Conservation (phyloP, 345 rosid genomes). For the Hibiscus syriacus region DNA sequence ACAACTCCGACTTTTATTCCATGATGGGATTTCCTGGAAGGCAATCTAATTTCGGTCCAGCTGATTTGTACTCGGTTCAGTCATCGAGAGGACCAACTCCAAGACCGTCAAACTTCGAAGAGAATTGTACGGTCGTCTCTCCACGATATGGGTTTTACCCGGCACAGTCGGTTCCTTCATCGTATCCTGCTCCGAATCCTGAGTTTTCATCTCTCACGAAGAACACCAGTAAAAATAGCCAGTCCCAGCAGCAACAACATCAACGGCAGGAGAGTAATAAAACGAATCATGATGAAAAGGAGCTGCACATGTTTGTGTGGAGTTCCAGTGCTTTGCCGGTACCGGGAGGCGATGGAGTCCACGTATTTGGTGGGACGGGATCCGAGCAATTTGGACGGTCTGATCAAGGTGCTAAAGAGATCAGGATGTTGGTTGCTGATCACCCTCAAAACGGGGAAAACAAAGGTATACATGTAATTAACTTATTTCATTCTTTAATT, state of each 20-base stretch:
- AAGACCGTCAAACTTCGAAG: slow-evolving; percentile 79
- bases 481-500: background rate
- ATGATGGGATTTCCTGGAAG: too few species aligned
- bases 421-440: too few species aligned
- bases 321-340: slow-evolving; percentile 91
- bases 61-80: too few species aligned
- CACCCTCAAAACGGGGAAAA: too few species aligned
- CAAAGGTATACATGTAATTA: slow-evolving; percentile 59
- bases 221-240: slow-evolving; percentile 19
- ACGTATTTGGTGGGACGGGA: slow-evolving; percentile 57
- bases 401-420: slow-evolving; percentile 81
- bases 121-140: slow-evolving; percentile 42
- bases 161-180: slow-evolving; percentile 46
- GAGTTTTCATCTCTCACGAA: slow-evolving; percentile 48
- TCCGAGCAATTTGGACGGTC: slow-evolving; percentile 68
- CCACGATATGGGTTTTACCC: slow-evolving; percentile 74
- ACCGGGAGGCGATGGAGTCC: slow-evolving; percentile 59
- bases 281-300: slow-evolving; percentile 68
- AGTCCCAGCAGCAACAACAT: slow-evolving; percentile 15
- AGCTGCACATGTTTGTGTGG: slow-evolving; percentile 98
- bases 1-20: slow-evolving; percentile 72
- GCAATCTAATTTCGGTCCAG: too few species aligned
- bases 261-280: slow-evolving; percentile 28
- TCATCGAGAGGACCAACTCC: too few species aligned
- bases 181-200: slow-evolving; percentile 87